Conservation (phyloP, 441 rosid species). For the Francoa sonchifolia region DNA sequence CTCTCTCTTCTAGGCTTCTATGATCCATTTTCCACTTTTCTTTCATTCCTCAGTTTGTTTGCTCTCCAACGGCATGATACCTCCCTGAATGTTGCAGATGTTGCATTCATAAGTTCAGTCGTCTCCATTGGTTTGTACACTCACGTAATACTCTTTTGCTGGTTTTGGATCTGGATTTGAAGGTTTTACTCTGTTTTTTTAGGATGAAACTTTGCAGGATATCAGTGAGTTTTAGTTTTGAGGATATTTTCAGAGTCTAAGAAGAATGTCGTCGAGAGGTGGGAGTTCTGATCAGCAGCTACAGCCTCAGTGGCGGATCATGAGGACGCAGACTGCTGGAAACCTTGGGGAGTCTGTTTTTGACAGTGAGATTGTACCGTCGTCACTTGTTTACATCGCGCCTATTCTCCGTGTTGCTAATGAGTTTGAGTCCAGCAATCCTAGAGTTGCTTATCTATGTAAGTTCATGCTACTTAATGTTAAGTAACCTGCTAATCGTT, state of each 20-base stretch:
- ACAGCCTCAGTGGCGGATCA: conserved; percentile 40
- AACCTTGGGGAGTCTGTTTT: conserved; percentile 74
- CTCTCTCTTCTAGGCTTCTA: not conserved
- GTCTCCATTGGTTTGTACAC: not conserved
- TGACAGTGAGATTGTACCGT: conserved; percentile 96
- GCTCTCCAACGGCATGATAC: not conserved
- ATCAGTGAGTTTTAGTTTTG: not conserved
- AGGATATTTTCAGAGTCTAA: not conserved
- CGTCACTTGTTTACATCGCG: conserved; percentile 84
- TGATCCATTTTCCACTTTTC: not conserved
- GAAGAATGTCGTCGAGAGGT: conserved; percentile 34
- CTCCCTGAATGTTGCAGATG: not conserved
- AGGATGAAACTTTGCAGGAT: not conserved
- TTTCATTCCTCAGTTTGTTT: not conserved
- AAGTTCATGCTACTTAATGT: conserved; percentile 17
- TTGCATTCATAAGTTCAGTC: not conserved
- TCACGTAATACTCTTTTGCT: not conserved
- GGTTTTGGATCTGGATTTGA: not conserved
- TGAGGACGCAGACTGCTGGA: conserved; percentile 86
- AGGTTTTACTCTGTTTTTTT: not conserved
- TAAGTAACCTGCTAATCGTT: not conserved
- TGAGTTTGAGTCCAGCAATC: conserved; percentile 84
- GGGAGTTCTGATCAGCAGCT: conserved; percentile 41
- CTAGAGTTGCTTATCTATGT: conserved; percentile 97
- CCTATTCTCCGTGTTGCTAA: conserved; percentile 99